Percentiles rank a stretch among this genome's conserved stretches.
These are phyloP conservation scores for Blastobotrys petasosporus DNA, from an alignment of 1,139 yeast species.

Conservation along the genomic window DNA sequence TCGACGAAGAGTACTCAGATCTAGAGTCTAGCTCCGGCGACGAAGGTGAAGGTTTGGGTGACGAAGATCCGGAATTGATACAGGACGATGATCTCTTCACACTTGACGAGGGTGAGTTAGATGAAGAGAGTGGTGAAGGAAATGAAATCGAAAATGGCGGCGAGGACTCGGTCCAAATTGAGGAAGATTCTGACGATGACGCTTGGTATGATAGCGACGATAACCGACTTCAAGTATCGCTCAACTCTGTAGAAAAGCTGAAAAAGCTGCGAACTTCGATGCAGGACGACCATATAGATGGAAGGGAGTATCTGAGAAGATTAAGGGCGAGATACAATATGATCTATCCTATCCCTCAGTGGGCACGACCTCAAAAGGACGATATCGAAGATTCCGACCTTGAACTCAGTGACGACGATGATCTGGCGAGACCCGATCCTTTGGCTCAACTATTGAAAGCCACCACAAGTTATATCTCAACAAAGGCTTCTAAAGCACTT, in stretches of 20 bases:
- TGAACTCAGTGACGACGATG: slow-evolving; percentile 36
- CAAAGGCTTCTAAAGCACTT: slow-evolving; percentile 49
- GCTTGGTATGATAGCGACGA: slow-evolving; percentile 97
- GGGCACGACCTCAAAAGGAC: slow-evolving; percentile 49
- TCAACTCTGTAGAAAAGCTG: slow-evolving; percentile 53
- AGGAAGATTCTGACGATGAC: slow-evolving; percentile 31
- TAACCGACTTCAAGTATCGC: slow-evolving; percentile 59
- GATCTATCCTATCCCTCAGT: slow-evolving; percentile 79
- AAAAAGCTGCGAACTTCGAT: slow-evolving; percentile 66
- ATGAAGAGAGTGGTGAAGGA: slow-evolving; percentile 42
- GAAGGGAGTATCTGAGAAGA: slow-evolving; percentile 63
- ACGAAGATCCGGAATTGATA: slow-evolving; percentile 26
- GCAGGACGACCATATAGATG: slow-evolving; percentile 53
- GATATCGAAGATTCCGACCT: slow-evolving; percentile 29
- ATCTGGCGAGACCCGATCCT: slow-evolving; percentile 34
- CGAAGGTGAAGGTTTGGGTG: slow-evolving; percentile 9
- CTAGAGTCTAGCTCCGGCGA: slow-evolving; percentile 18
- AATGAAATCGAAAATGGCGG: slow-evolving; percentile 39
- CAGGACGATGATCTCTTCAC: slow-evolving; percentile 34
- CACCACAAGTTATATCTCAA: slow-evolving; percentile 51
- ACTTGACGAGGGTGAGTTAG: slow-evolving; percentile 35
- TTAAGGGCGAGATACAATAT: slow-evolving; percentile 80
- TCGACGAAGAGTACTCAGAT: slow-evolving; percentile 40
- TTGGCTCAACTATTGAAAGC: slow-evolving; percentile 55
- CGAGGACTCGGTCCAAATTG: slow-evolving; percentile 41